Base-by-base conservation (phyloP, 805 yeast genomes). In the Komagataella pseudopastoris region DNA sequence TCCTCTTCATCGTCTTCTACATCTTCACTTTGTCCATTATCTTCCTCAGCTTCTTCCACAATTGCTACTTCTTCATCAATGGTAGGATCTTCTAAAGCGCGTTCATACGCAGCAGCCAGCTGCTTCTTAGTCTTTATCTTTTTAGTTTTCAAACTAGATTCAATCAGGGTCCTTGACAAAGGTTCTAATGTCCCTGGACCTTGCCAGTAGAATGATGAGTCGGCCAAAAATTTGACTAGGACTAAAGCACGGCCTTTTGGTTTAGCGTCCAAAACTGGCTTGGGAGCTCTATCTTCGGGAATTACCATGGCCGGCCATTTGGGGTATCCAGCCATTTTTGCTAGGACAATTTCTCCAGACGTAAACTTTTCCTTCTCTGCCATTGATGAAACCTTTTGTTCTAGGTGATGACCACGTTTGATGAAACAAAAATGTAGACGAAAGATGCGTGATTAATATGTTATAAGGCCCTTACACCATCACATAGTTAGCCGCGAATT, bases 261-360 rank as follows among this genome's bases (percentile, higher is more conserved):
- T 66, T 58, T 69, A 65, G 24, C 62, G 1, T 75, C 74, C 14
- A 70, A 65, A 57, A 67, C 58, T 43, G 61, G 62, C 18, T 57
- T 55, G 2, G 77, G 58, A 1, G 54, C 45, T n/a, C 43, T n/a
- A 14, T 51, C 53, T 17, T 49, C 53, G 18, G 58, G 56, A 45
- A 76, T 71, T 67, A 75, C 70, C 49, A 73, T 70, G 12, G 76
- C 71, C 6, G 80, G 80, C 80, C 80, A 75, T 14, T 71, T 69
- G 1, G 75, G 73, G 56, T 63, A 74, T 17, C 72, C 68, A 14
- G 67, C 65, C 70, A 72, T 68, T 53, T 71, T 72, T 49, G 76
- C 72, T 52, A 72, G 61, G 6, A 75, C 78, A 58, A 69, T 58
- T 49, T 67, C 71, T 50, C 60, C 60, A 6, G 58, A 53, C 44